These are phyloP conservation scores for Agarophyton chilense DNA, from an alignment of 23 red algal genomes.

Conservation along the genomic window DNA sequence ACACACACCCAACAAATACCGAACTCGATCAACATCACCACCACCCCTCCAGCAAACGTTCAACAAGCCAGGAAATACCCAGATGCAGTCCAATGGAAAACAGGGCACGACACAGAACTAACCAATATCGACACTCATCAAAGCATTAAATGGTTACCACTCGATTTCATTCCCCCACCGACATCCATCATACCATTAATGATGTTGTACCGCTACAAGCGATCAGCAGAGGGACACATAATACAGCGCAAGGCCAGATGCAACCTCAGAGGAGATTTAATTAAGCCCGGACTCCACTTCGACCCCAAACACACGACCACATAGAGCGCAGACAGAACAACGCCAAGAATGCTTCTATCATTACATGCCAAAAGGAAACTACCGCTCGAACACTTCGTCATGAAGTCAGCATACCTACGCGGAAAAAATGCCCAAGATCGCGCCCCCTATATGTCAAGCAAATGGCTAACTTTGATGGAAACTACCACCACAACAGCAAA, in stretches of 20 bases:
- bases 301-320: conserved; percentile 16
- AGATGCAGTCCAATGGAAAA: not conserved
- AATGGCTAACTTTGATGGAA: not conserved
- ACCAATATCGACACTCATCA: not conserved
- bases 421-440: not conserved
- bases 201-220: not conserved
- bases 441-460: not conserved
- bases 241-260: conserved; percentile 4
- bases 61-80: not conserved
- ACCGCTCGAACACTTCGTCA: not conserved
- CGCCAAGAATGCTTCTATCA: not conserved
- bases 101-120: not conserved
- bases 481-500: not conserved
- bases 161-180: not conserved
- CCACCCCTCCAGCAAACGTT: not conserved
- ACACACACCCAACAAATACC: not conserved
- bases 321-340: not conserved
- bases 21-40: not conserved
- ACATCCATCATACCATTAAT: not conserved
- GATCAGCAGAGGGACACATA: not conserved
- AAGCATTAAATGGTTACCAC: not conserved
- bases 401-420: conserved; percentile 8
- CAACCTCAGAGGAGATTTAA: conserved; percentile 1
- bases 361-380: not conserved
- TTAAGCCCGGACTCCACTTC: not conserved